Percentiles rank a stretch among this genome's conserved stretches.
Evolutionary conservation across 2,329 filamentous ascomycete genomes (phyloP).

Genomic region (Zymoseptoria crescenta): DNA sequence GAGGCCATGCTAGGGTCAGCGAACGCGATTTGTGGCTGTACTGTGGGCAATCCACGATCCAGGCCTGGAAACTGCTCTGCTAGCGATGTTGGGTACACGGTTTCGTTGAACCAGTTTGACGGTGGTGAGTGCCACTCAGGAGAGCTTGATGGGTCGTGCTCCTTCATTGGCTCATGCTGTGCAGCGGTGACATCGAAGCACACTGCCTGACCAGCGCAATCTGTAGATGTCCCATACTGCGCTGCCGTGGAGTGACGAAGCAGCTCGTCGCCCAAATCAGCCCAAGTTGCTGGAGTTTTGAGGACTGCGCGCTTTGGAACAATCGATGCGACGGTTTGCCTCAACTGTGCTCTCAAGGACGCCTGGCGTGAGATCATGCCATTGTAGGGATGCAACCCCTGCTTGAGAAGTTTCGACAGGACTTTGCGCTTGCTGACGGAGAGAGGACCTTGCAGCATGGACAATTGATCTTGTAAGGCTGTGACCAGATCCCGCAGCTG

Average conservation of each 20-base stretch:
- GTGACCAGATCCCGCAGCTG: constrained; percentile 43
- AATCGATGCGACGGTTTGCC: not conserved
- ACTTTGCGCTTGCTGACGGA: constrained; percentile 43
- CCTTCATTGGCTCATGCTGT: not conserved
- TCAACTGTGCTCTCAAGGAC: constrained; percentile 5
- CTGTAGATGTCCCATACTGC: constrained; percentile 17
- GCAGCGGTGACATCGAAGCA: constrained; percentile 18
- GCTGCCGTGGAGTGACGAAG: constrained; percentile 24
- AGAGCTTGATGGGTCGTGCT: constrained; percentile 1
- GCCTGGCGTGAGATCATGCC: constrained; percentile 27
- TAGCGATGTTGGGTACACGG: constrained; percentile 14
- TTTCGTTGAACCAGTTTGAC: not conserved
- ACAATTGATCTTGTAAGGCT: constrained; percentile 48
- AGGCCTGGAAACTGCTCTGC: constrained; percentile 27
- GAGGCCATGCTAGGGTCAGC: constrained; percentile 21
- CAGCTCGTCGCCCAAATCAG: constrained; percentile 26
- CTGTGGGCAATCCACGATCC: constrained; percentile 24
- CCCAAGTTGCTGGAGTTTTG: constrained; percentile 25
- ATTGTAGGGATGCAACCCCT: constrained; percentile 48
- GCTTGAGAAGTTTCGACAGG: constrained; percentile 46
- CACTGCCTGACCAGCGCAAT: constrained; percentile 18
- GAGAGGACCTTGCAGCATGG: constrained; percentile 44
- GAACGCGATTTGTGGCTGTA: constrained; percentile 24
- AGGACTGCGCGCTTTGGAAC: constrained; percentile 16
- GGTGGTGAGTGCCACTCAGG: constrained; percentile 3